These are phyloP conservation scores for Corchorus olitorius DNA, from an alignment of 345 rosid genomes.

Conservation along the genomic window DNA sequence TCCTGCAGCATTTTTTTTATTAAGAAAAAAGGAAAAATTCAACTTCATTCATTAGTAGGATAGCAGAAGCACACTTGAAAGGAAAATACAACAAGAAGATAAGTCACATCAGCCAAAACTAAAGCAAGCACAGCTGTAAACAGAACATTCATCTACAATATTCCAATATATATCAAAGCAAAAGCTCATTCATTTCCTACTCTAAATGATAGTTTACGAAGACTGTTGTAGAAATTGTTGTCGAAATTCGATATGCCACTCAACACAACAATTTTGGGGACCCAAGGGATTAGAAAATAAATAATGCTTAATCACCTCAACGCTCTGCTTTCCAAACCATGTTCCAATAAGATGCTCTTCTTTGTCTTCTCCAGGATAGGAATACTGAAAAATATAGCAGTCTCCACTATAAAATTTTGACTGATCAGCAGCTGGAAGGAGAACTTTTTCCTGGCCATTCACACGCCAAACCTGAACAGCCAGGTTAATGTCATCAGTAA, in stretches of 20 bases:
- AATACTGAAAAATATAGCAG: slow-evolving; percentile 84
- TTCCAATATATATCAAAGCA: not conserved
- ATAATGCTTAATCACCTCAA: slow-evolving; percentile 60
- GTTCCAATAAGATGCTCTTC: slow-evolving; percentile 92
- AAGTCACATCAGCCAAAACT: not conserved
- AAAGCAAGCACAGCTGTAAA: not conserved
- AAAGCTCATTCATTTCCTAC: not conserved
- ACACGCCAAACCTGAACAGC: slow-evolving; percentile 82
- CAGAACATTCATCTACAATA: not conserved
- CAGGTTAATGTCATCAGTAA: slow-evolving; percentile 24
- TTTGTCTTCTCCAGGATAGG: slow-evolving; percentile 91
- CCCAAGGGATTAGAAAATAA: not conserved
- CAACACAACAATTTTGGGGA: not conserved
- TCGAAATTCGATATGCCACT: not conserved
- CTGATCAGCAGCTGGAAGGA: slow-evolving; percentile 79
- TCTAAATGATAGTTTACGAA: not conserved
- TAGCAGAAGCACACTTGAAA: not conserved
- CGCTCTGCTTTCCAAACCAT: slow-evolving; percentile 92
- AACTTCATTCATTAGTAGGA: not conserved
- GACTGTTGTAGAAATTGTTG: not conserved
- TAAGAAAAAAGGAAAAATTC: not conserved
- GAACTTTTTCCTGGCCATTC: slow-evolving; percentile 68
- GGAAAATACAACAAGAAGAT: not conserved
- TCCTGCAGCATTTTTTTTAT: not conserved
- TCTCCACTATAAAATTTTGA: slow-evolving; percentile 88